Base-by-base conservation (phyloP, 2,329 filamentous ascomycete species). In the Pezicula carpinea region DNA sequence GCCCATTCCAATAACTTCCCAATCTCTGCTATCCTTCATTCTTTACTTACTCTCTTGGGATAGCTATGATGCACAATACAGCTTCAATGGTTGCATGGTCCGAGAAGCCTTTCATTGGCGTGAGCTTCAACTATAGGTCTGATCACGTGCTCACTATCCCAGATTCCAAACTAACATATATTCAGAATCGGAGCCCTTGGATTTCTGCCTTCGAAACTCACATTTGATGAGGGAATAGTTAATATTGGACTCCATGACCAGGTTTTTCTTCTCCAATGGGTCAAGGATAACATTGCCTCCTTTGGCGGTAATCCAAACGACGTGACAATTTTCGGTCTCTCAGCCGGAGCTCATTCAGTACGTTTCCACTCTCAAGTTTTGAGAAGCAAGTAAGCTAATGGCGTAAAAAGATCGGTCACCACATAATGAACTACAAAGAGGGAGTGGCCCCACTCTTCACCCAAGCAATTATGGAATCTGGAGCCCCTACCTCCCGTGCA, bases 231-330 rank as follows among this genome's bases (percentile, higher is more conserved):
- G 41, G 80, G 76, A 0, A 58, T 78, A 36, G 66, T 82, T 39
- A 88, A 88, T 52, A 64, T 83, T 8, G 84, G 83, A 2, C 64
- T 85, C 41, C 69, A 73, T 52, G 82, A 85, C 57, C 80, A 85
- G 63, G 70, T 76, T 48, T 60, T 74, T 18, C 69, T 79, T 11
- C 66, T 85, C 15, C 65, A 70, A 49, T 85, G 81, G 81, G 72
- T 84, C 29, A 69, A 71, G 49, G 66, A 73, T 21, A 83, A 83
- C 59, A 76, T 82, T 43, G 72, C 63, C 5, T 64, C 63, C 4
- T 82, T 85, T 62, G 80, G 80, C 0, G 82, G 80, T 1, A 74
- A 84, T 51, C 67, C 67, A 2, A 63, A 64, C 4, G 73, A 77
- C 49, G 71, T 84, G 18, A 83, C 78, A 4, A 62, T 82, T 43